phyloP scores from a whole-genome alignment of 768 basidiomycete species.

The Leucocoprinus sp. region DNA sequence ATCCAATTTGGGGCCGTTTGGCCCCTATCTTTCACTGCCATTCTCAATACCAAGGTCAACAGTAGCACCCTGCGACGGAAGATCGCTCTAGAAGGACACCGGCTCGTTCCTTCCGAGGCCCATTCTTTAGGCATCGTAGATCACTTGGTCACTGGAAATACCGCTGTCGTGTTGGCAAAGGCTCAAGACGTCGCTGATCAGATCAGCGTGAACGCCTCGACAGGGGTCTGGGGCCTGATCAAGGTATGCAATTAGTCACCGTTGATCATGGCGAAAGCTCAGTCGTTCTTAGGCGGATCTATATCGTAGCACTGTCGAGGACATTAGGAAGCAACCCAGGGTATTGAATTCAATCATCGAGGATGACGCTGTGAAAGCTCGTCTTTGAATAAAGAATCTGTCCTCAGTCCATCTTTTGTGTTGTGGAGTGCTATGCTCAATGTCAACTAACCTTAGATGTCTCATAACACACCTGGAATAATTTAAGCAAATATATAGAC shows the following conservation, averaged over 20 bases:
- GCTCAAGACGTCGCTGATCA: conserved; percentile 55
- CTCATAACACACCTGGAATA: too few relatives aligned
- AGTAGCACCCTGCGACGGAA: conserved; percentile 54
- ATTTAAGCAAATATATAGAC: too few relatives aligned
- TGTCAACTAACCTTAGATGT: too few relatives aligned
- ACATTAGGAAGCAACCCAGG: conserved; percentile 30
- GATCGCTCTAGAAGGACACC: conserved; percentile 71
- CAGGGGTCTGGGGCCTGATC: conserved; percentile 67
- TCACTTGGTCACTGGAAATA: conserved; percentile 53
- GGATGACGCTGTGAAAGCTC: conserved; percentile 42
- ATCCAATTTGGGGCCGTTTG: conserved; percentile 78
- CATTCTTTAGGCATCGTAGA: conserved; percentile 62
- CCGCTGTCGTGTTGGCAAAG: conserved; percentile 49
- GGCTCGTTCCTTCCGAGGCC: conserved; percentile 70
- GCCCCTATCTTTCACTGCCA: conserved; percentile 61
- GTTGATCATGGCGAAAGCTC: conserved; percentile 2
- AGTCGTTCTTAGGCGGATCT: conserved; percentile 35
- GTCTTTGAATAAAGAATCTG: conserved; percentile 30
- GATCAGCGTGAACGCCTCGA: conserved; percentile 40
- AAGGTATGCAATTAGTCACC: conserved; percentile 37
- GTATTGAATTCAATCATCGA: conserved; percentile 29
- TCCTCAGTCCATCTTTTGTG: too few relatives aligned
- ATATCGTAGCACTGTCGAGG: conserved; percentile 46
- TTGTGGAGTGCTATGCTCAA: too few relatives aligned
- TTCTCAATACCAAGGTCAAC: conserved; percentile 59